Evolutionary conservation across 1,284 basidiomycete genomes (phyloP).

Genomic region (Kwoniella shivajii): DNA sequence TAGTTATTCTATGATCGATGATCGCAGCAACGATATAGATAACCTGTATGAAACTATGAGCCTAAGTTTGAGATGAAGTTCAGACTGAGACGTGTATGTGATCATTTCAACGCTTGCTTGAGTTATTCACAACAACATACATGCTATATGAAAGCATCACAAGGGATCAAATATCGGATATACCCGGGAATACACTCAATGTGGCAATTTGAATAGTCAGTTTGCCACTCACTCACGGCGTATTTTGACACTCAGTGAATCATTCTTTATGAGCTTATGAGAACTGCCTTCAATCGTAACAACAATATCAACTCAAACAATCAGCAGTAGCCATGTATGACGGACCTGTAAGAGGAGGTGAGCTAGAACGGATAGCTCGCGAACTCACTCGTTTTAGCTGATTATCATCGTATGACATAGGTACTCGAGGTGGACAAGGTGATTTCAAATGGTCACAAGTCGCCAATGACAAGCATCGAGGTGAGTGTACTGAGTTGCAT

Average conservation of each 20-base stretch:
- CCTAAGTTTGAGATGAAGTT: no score
- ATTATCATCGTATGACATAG: constrained; percentile 38
- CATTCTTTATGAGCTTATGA: background rate
- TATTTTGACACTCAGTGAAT: background rate
- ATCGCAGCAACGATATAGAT: no score
- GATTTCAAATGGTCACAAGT: constrained; percentile 85
- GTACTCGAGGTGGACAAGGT: constrained; percentile 82
- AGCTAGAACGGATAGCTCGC: constrained; percentile 7
- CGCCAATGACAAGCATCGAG: constrained; percentile 85
- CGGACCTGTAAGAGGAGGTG: constrained; percentile 48
- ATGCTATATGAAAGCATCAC: no score
- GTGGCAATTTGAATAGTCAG: background rate
- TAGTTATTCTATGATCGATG: background rate
- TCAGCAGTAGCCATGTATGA: constrained; percentile 38
- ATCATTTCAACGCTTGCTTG: no score
- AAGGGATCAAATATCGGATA: constrained; percentile 18
- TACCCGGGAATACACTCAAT: constrained; percentile 3
- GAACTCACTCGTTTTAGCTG: background rate
- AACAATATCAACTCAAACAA: background rate
- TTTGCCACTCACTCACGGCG: constrained; percentile 3
- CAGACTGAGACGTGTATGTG: no score
- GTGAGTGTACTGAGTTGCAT: constrained; percentile 55
- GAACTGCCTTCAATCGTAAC: background rate
- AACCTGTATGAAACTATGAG: no score
- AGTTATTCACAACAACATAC: no score